A percentile compares a stretch with the other conserved stretches of the same genome.
Evolutionary conservation across 106 monocot species (phyloP).

Genomic region (Apostasia shenzhenica): DNA sequence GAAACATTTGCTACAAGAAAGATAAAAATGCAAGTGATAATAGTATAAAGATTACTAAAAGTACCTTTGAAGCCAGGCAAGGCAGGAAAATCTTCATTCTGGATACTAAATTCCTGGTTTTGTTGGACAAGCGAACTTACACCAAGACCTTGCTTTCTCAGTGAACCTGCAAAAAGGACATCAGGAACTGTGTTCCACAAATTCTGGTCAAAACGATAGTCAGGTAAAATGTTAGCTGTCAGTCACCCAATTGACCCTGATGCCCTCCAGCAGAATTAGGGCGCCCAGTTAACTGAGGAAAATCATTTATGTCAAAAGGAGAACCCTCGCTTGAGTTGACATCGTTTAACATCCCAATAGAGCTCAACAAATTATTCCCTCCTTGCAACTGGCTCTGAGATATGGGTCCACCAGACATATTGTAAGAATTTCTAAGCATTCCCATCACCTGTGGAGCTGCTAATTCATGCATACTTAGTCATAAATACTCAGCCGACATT

Average conservation of each 20-base stretch:
- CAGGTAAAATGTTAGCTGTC: not conserved
- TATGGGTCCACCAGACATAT: conserved; percentile 61
- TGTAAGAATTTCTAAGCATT: conserved; percentile 93
- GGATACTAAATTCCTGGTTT: conserved; percentile 97
- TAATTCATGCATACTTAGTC: conserved; percentile 3
- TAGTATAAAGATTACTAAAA: not conserved
- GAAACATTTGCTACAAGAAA: not conserved
- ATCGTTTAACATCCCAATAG: conserved; percentile 92
- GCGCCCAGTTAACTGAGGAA: conserved; percentile 86
- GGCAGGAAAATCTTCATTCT: conserved; percentile 99
- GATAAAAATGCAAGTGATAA: not conserved
- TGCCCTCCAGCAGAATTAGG: conserved; percentile 94
- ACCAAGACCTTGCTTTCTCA: conserved; percentile 83
- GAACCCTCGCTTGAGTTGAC: conserved; percentile 57
- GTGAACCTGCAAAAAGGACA: conserved; percentile 40
- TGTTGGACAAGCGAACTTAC: conserved; percentile 94
- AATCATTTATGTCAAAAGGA: conserved; percentile 97
- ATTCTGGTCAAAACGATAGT: not conserved
- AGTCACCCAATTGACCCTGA: conserved; percentile 79
- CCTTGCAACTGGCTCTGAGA: conserved; percentile 73
- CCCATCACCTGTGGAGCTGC: conserved; percentile 79
- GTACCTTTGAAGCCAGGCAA: conserved; percentile 95
- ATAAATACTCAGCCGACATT: not conserved
- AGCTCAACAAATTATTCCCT: conserved; percentile 57
- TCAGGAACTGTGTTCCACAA: not conserved